These are phyloP conservation scores for Phoenix roebelenii DNA, from an alignment of 176 grass and related monocot genomes.

Conservation along the genomic window DNA sequence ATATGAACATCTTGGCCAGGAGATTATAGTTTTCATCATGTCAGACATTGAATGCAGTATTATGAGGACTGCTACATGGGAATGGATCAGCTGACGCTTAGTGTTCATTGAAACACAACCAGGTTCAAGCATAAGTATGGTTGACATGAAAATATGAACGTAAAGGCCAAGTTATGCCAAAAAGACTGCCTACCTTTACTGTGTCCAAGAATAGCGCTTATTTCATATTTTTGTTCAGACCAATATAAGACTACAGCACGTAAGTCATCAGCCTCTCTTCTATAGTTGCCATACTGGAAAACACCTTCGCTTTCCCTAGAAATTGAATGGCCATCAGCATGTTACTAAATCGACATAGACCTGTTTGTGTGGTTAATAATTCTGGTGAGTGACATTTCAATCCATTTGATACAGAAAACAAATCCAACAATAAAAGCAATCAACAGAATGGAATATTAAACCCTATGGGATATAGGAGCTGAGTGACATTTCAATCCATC, in stretches of 20 bases:
- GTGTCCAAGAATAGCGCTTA: slow-evolving; percentile 16
- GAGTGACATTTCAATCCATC: too few species aligned
- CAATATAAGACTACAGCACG: slow-evolving; percentile 8
- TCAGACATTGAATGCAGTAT: too few species aligned
- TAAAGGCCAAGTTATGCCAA: not conserved
- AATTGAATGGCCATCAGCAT: slow-evolving; percentile 1
- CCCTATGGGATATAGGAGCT: not conserved
- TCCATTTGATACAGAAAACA: not conserved
- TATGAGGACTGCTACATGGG: too few species aligned
- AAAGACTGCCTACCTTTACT: slow-evolving; percentile 17
- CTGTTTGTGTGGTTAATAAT: not conserved
- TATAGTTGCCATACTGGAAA: slow-evolving; percentile 3
- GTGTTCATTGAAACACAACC: not conserved
- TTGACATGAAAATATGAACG: not conserved
- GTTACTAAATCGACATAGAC: not conserved
- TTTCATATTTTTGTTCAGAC: slow-evolving; percentile 20
- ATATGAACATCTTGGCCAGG: too few species aligned
- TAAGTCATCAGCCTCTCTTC: slow-evolving; percentile 15
- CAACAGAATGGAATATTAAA: not conserved
- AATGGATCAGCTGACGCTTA: too few species aligned
- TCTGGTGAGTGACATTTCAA: too few species aligned
- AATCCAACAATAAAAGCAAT: not conserved
- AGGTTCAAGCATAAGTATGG: too few species aligned
- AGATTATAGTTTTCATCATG: too few species aligned
- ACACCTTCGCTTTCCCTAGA: slow-evolving; percentile 13